Percentiles rank a stretch among this genome's conserved stretches.
These are phyloP conservation scores for Aspergillus nidulans DNA, from an alignment of 495 filamentous ascomycete species.

Conservation along the genomic window DNA sequence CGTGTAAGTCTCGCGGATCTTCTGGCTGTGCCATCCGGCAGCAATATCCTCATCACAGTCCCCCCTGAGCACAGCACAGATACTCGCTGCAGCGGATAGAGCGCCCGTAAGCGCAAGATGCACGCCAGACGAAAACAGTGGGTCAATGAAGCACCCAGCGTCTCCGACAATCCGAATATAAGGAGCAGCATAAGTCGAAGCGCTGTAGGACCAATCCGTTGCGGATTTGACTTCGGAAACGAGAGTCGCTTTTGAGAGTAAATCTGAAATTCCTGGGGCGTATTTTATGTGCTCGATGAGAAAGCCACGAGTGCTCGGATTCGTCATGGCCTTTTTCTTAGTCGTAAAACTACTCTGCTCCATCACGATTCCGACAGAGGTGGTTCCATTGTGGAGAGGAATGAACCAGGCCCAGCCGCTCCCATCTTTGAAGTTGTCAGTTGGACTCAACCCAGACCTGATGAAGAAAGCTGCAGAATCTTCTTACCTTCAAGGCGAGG, in stretches of 20 bases:
- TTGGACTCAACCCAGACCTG: not conserved
- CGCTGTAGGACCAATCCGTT: constrained; percentile 41
- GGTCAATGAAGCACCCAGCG: constrained; percentile 42
- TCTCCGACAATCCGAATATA: constrained; percentile 40
- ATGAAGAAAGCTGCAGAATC: not conserved
- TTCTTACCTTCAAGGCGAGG: not conserved
- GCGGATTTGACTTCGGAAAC: constrained; percentile 17
- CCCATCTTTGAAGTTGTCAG: constrained; percentile 18
- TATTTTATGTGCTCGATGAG: not conserved
- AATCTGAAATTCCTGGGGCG: constrained; percentile 7
- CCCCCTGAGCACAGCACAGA: not conserved
- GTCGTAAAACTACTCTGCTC: constrained; percentile 25
- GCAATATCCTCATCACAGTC: not conserved
- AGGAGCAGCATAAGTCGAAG: constrained; percentile 28
- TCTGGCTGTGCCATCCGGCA: not conserved
- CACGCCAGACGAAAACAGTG: constrained; percentile 39
- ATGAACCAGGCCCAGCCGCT: constrained; percentile 47
- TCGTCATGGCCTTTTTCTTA: constrained; percentile 18
- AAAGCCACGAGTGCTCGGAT: not conserved
- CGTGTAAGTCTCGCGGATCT: not conserved
- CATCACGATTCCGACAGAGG: constrained; percentile 37
- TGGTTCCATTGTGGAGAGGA: constrained; percentile 40
- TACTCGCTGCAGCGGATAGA: constrained; percentile 23
- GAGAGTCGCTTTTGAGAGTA: constrained; percentile 10
- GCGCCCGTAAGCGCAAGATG: constrained; percentile 34